phyloP scores from a whole-genome alignment of 257 asterid genomes.

The Solanum ahanhuiri region DNA sequence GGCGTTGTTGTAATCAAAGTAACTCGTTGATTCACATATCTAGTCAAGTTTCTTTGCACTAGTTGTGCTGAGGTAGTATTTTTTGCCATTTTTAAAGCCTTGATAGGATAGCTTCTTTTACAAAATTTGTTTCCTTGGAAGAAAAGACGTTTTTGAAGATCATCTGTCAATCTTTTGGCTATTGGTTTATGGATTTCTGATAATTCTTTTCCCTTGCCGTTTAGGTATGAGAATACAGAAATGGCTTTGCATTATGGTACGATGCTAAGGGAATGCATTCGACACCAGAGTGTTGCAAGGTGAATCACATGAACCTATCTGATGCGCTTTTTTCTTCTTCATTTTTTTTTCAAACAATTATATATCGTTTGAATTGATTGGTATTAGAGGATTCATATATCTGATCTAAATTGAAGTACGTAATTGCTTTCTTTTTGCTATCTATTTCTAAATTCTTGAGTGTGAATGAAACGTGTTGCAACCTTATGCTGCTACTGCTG shows the following conservation, averaged over 20 bases:
- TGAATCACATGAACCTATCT: conserved; percentile 17
- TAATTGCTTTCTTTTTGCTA: not conserved
- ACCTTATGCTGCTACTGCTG: not conserved
- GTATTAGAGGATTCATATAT: not conserved
- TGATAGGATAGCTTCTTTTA: not conserved
- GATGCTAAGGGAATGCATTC: conserved; percentile 96
- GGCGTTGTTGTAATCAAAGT: not conserved
- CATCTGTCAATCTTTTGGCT: not conserved
- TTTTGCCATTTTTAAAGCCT: not conserved
- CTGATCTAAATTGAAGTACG: not conserved
- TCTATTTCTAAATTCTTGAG: not conserved
- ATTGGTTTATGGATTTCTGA: conserved; percentile 8
- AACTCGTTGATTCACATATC: not conserved
- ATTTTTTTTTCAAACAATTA: not conserved
- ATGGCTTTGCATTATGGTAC: conserved; percentile 96
- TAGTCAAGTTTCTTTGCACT: not conserved
- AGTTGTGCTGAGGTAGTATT: not conserved
- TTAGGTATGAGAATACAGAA: conserved; percentile 71
- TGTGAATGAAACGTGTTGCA: not conserved
- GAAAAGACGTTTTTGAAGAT: not conserved
- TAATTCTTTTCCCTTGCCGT: conserved; percentile 4
- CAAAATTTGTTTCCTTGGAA: not conserved
- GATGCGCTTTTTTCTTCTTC: not conserved
- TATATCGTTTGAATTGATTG: not conserved
- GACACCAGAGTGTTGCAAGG: conserved; percentile 97